Evolutionary conservation across 108 stramenopile species (phyloP).

Genomic region (Phaeodactylum tricornutum): DNA sequence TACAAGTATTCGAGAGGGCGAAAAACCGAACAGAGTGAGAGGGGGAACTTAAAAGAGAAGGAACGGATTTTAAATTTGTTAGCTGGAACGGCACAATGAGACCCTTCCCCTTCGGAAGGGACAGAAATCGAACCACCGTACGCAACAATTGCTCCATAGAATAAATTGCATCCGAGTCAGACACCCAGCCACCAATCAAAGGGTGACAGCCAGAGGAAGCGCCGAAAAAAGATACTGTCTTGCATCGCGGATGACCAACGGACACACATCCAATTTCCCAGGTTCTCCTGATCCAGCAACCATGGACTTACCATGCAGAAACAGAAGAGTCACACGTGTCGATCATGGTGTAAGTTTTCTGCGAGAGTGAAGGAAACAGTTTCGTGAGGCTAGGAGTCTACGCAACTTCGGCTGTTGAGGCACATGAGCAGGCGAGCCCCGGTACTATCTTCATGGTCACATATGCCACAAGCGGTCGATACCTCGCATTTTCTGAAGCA

Average conservation of each 20-base stretch:
- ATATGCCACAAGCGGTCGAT: background rate
- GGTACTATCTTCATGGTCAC: background rate
- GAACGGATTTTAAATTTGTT: background rate
- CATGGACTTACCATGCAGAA: slow-evolving; percentile 29
- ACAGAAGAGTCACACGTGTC: slow-evolving; percentile 35
- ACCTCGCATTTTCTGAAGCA: background rate
- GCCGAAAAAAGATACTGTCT: no score
- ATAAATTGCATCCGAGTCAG: no score
- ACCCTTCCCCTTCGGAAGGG: background rate
- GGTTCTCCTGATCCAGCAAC: no score
- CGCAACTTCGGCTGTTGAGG: no score
- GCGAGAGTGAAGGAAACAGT: background rate
- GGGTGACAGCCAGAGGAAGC: no score
- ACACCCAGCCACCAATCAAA: no score
- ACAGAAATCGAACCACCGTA: background rate
- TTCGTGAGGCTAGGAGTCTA: no score
- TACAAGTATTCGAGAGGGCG: background rate
- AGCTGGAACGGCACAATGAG: background rate
- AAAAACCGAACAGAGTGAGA: background rate
- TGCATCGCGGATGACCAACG: no score
- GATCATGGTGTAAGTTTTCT: slow-evolving; percentile 49
- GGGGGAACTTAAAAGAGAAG: no score
- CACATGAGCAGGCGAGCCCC: background rate
- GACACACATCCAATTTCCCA: no score
- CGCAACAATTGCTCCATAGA: no score